phyloP scores from a whole-genome alignment of 129 eudicot genomes.

The Scalesia atractyloides region DNA sequence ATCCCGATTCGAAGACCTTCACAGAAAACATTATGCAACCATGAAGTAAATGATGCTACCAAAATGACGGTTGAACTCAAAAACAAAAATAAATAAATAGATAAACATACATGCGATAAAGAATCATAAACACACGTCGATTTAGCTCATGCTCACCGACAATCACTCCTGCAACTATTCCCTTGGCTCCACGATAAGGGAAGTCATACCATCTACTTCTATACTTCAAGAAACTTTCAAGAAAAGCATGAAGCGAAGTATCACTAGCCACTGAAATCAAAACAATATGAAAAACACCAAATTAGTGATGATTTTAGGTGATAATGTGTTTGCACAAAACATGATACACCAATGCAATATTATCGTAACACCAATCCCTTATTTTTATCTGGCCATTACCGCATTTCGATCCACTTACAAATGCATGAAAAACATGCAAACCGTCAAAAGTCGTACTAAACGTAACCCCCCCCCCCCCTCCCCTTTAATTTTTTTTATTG shows the following conservation, averaged over 20 bases:
- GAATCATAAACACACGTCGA: conserved; percentile 86
- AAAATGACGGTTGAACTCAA: conserved; percentile 2
- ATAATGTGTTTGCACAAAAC: neutral
- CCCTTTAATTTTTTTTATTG: too few species aligned
- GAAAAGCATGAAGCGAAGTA: conserved; percentile 69
- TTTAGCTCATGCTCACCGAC: conserved; percentile 91
- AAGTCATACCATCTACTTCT: conserved; percentile 97
- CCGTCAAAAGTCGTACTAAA: too few species aligned
- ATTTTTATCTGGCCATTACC: neutral
- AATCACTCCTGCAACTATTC: conserved; percentile 88
- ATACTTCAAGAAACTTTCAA: conserved; percentile 83
- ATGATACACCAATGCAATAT: neutral
- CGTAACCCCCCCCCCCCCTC: too few species aligned
- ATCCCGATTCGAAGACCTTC: conserved; percentile 90
- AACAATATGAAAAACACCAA: conserved; percentile 7
- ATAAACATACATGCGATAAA: conserved; percentile 80
- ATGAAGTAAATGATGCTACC: conserved; percentile 11
- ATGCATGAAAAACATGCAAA: neutral
- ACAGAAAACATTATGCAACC: conserved; percentile 20
- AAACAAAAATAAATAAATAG: neutral
- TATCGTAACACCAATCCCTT: neutral
- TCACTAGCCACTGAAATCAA: conserved; percentile 73
- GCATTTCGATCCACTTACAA: conserved; percentile 3
- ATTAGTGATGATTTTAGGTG: neutral
- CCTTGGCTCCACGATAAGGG: conserved; percentile 84